Percentiles rank a stretch among this genome's conserved stretches.
Evolutionary conservation across 2,329 filamentous ascomycete genomes (phyloP).

Genomic region (Hymenoscyphus linearis): DNA sequence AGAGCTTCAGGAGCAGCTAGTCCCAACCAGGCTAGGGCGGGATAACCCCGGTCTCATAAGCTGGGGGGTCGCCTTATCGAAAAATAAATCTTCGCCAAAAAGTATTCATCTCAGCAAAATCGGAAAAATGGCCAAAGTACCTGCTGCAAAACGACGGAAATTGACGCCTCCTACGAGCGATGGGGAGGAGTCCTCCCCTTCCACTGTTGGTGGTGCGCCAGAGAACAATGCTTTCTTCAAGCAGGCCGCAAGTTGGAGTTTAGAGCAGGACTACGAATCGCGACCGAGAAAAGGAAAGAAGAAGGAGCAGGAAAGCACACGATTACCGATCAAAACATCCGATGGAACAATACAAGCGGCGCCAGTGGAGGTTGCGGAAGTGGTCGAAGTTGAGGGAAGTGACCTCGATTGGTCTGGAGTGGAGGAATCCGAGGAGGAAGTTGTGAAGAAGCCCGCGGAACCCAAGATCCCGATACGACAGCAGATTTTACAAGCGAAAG

Average conservation of each 20-base stretch:
- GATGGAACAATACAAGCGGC: slow-evolving; percentile 64
- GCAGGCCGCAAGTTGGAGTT: slow-evolving; percentile 76
- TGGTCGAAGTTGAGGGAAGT: slow-evolving; percentile 53
- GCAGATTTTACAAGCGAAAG: slow-evolving; percentile 82
- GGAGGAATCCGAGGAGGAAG: slow-evolving; percentile 44
- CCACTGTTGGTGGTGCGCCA: slow-evolving; percentile 26
- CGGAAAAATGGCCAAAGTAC: slow-evolving; percentile 28
- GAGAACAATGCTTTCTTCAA: slow-evolving; percentile 49
- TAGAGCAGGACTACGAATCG: slow-evolving; percentile 87
- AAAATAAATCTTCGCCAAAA: not conserved
- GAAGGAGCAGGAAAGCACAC: slow-evolving; percentile 63
- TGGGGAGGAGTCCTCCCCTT: slow-evolving; percentile 37
- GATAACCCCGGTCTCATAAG: too few species aligned
- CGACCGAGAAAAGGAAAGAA: slow-evolving; percentile 70
- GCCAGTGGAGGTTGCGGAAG: slow-evolving; percentile 40
- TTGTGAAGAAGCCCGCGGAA: slow-evolving; percentile 43
- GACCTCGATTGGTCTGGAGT: slow-evolving; percentile 59
- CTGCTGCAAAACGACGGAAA: slow-evolving; percentile 50
- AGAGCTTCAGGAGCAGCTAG: not conserved
- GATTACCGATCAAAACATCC: slow-evolving; percentile 80
- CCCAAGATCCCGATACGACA: slow-evolving; percentile 68
- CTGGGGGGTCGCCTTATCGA: not conserved
- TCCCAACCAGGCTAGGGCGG: not conserved
- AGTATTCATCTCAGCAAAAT: slow-evolving; percentile 7
- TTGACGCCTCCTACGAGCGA: slow-evolving; percentile 48